Base-by-base conservation (phyloP, 495 filamentous ascomycete genomes). In the Daldinia bambusicola region DNA sequence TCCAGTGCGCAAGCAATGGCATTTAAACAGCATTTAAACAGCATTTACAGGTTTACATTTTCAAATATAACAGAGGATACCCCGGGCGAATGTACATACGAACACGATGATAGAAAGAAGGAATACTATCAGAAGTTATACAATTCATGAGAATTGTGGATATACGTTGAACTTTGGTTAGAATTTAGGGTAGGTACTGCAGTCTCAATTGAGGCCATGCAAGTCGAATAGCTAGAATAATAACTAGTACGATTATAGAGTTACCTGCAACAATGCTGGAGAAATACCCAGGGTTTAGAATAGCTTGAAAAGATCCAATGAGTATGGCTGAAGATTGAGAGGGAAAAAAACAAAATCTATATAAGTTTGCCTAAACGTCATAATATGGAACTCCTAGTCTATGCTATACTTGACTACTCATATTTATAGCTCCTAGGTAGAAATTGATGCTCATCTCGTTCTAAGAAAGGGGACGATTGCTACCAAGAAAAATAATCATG, bases 1-100 rank as follows among this genome's bases (percentile, higher is more conserved):
- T 92, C 69, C 84, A 85, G 4, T 93, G 91, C 72, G 81, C 79
- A n/a, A 86, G 81, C 66, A 92, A 92, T 56, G 84, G 82, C n/a
- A 68, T 86, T 41, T 85, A 70, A 37, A 26, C 26, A 26, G 26
- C 26, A 26, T 26, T 26, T n/a, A n/a, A n/a, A n/a, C 10, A 10
- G 43, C 43, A 48, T 48, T 48, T 48, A 48, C 43, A 10, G 8
- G 7, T 1, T 45, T 48, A 1, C 18, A 10, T 10, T 48, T 48
- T 10, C 20, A 10, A 8, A 12, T 26, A 48, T 1, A 22, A 22
- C 9, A 22, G 43, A 20, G 0, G 43, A 48, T 48, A 48, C 43
- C 43, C 43, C 43, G 43, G 43, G 20, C 9, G 43, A 48, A 48
- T 48, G 20, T 22, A 22, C 43, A 18, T 13, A 4, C 20, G 18